A percentile compares a stretch with the other conserved stretches of the same genome.
Conservation (phyloP, 495 filamentous ascomycete species). For the Neurospora sp. region DNA sequence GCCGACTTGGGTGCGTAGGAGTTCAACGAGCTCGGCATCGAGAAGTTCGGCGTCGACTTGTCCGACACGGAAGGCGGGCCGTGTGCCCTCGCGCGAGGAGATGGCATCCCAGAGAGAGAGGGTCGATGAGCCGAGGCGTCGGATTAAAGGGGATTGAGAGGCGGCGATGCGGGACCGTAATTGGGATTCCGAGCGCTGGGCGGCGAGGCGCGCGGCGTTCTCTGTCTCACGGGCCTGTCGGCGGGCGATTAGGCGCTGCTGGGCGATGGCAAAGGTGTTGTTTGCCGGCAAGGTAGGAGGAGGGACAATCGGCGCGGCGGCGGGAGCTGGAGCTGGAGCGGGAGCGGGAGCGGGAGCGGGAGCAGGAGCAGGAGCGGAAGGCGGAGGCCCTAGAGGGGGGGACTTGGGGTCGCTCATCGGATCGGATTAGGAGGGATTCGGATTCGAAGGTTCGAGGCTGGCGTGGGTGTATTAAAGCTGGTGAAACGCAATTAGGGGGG, state of each 20-base stretch:
- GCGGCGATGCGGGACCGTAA: constrained; percentile 44
- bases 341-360: too few relatives aligned
- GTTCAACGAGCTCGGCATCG: constrained; percentile 81
- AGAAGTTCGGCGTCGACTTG: constrained; percentile 95
- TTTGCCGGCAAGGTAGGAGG: background rate
- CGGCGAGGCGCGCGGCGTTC: constrained; percentile 42
- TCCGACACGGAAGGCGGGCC: constrained; percentile 83
- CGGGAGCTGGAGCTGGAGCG: background rate
- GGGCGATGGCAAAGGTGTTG: constrained; percentile 65
- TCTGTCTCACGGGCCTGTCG: constrained; percentile 60
- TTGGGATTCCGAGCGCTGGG: constrained; percentile 48
- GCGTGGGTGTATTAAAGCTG: background rate
- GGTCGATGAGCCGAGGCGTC: constrained; percentile 44
- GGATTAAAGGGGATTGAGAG: constrained; percentile 53
- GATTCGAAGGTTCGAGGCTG: background rate
- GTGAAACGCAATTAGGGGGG: background rate
- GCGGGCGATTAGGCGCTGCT: constrained; percentile 70
- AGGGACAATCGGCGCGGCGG: background rate
- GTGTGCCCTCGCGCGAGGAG: constrained; percentile 64
- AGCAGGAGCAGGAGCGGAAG: background rate
- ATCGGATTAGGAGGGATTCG: background rate
- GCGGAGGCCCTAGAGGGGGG: background rate
- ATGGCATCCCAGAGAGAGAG: constrained; percentile 58
- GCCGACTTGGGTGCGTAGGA: constrained; percentile 78
- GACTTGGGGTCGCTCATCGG: constrained; percentile 3